A percentile compares a stretch with the other conserved stretches of the same genome.
These are phyloP conservation scores for Pyropia haitanensis DNA, from an alignment of 23 red algal species.

Conservation along the genomic window DNA sequence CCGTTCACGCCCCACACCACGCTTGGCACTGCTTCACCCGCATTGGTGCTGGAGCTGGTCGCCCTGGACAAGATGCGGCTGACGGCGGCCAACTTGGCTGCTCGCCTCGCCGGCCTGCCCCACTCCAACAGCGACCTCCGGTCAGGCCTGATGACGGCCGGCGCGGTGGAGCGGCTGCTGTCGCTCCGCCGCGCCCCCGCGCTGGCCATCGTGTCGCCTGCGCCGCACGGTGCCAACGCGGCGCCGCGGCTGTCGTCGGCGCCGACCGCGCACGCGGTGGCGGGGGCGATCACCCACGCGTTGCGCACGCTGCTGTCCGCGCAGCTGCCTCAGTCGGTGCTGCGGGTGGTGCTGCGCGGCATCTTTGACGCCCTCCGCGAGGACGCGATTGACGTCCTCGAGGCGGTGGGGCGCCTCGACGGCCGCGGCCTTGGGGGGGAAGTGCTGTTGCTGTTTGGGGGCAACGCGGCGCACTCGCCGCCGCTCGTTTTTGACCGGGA, in stretches of 20 bases:
- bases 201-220: slow-evolving; percentile 7
- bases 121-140: slow-evolving; percentile 47
- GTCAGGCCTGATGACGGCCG: slow-evolving; percentile 12
- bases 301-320: not conserved
- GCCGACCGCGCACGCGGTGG: not conserved
- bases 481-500: too few species aligned
- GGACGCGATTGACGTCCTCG: too few species aligned
- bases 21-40: too few species aligned
- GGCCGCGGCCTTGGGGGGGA: too few species aligned
- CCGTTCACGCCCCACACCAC: too few species aligned
- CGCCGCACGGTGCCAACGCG: slow-evolving; percentile 7
- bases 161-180: slow-evolving; percentile 30
- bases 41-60: not conserved
- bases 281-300: not conserved
- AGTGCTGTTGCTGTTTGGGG: too few species aligned
- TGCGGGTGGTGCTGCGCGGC: too few species aligned
- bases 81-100: slow-evolving; percentile 38
- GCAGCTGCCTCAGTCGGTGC: too few species aligned
- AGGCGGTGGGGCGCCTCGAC: too few species aligned
- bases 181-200: slow-evolving; percentile 29
- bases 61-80: slow-evolving; percentile 63
- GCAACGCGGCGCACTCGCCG: too few species aligned
- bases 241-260: slow-evolving; percentile 23
- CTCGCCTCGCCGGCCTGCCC: slow-evolving; percentile 24
- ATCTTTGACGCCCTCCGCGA: too few species aligned